Conservation (phyloP, 768 basidiomycete genomes). For the Sporobolomyces phaffii region DNA sequence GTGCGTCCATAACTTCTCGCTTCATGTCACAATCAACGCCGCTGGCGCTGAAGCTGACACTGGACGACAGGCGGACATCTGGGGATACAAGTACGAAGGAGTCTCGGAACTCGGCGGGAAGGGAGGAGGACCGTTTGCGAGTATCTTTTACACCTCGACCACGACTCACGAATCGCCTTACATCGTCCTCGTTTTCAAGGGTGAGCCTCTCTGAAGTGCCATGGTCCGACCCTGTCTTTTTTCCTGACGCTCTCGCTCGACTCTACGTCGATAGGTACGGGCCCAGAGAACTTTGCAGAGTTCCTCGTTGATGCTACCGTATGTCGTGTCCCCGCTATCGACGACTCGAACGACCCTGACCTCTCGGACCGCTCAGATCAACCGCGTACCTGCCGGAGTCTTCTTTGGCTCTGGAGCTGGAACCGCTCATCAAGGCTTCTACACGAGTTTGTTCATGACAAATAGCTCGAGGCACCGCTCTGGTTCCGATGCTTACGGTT, state of each 20-base stretch:
- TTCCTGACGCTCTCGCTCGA: too few relatives aligned
- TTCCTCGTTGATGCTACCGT: constrained; percentile 25
- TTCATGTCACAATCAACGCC: too few relatives aligned
- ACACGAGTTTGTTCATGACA: constrained; percentile 17
- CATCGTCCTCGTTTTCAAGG: constrained; percentile 32
- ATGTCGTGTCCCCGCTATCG: not conserved
- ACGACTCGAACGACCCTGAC: too few relatives aligned
- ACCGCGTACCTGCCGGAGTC: constrained; percentile 1
- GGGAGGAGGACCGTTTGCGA: constrained; percentile 10
- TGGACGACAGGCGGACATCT: not conserved
- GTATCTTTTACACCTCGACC: constrained; percentile 19
- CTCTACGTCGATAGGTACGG: too few relatives aligned
- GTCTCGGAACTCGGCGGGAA: constrained; percentile 13
- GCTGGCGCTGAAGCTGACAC: too few relatives aligned
- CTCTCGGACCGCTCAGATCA: not conserved
- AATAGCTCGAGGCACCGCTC: not conserved
- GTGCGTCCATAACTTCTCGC: not conserved
- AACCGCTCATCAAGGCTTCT: constrained; percentile 21
- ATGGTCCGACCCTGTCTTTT: too few relatives aligned
- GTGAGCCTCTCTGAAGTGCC: not conserved
- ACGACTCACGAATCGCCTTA: constrained; percentile 3
- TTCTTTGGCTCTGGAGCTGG: constrained; percentile 24
- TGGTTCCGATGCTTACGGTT: constrained; percentile 20
- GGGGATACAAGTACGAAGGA: constrained; percentile 25
- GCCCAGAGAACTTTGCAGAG: constrained; percentile 23